phyloP scores from a whole-genome alignment of 176 grass and related monocot species.

The Aegilops bicornis region DNA sequence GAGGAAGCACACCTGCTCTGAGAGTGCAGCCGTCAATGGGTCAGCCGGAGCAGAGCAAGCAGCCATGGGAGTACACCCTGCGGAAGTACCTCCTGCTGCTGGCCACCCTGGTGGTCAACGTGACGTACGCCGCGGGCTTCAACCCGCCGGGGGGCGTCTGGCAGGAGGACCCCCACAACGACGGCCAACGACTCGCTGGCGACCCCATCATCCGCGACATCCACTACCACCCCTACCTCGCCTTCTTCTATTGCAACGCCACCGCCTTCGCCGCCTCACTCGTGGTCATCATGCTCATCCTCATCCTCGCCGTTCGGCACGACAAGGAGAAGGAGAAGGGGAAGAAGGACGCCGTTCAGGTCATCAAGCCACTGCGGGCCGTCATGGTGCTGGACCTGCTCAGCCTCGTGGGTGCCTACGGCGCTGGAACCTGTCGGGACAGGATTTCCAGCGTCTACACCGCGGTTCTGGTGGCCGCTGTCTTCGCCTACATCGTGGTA shows the following conservation, averaged over 20 bases:
- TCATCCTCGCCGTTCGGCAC: constrained; percentile 10
- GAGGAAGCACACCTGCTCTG: too few species aligned
- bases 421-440: neutral
- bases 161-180: neutral
- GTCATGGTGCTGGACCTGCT: constrained; percentile 9
- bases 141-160: constrained; percentile 31
- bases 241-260: constrained; percentile 36
- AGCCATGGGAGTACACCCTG: constrained; percentile 1
- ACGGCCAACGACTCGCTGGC: neutral
- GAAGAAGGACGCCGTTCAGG: neutral
- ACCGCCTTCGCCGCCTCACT: constrained; percentile 22
- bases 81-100: constrained; percentile 32
- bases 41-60: too few species aligned
- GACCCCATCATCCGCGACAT: neutral
- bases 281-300: constrained; percentile 25
- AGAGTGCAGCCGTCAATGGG: too few species aligned
- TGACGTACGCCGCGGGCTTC: constrained; percentile 32
- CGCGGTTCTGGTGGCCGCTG: neutral
- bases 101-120: constrained; percentile 2
- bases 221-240: neutral
- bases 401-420: constrained; percentile 24
- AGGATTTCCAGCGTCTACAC: neutral
- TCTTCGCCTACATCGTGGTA: neutral
- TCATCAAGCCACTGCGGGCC: neutral
- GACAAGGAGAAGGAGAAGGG: neutral